phyloP scores from a whole-genome alignment of 176 grass and related monocot genomes.

The Lolium multiflorum region DNA sequence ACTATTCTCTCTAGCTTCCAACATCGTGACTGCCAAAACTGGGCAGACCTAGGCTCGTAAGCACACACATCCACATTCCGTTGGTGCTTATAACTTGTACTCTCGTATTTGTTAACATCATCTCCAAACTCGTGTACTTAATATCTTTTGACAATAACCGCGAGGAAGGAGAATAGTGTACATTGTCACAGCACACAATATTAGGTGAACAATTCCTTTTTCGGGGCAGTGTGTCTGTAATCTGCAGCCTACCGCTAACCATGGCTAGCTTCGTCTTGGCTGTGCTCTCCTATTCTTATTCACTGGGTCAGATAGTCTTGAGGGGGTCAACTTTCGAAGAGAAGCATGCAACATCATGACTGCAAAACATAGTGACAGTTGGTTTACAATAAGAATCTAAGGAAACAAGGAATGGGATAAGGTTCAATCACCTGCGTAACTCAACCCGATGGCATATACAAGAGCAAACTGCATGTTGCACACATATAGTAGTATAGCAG shows the following conservation, averaged over 20 bases:
- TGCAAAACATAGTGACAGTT: conserved; percentile 38
- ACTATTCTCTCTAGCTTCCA: neutral
- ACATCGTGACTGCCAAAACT: neutral
- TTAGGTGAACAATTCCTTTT: neutral
- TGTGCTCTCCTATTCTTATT: conserved; percentile 55
- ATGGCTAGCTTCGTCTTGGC: conserved; percentile 43
- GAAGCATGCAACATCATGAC: conserved; percentile 87
- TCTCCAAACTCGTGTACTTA: neutral
- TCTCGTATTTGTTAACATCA: neutral
- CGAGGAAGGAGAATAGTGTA: neutral
- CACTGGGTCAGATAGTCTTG: conserved; percentile 52
- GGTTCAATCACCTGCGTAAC: conserved; percentile 67
- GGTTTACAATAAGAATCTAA: neutral
- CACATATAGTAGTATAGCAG: conserved; percentile 60
- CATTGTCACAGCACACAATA: neutral
- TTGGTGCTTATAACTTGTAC: neutral
- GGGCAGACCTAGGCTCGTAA: neutral
- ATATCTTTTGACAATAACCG: neutral
- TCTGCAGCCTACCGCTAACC: neutral
- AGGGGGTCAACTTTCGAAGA: conserved; percentile 85
- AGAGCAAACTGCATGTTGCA: conserved; percentile 84
- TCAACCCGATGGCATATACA: conserved; percentile 70
- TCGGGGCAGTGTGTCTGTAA: neutral
- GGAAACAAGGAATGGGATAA: conserved; percentile 16
- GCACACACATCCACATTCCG: neutral